phyloP scores from a whole-genome alignment of 768 basidiomycete genomes.

The Paxillus ammoniavirescens region DNA sequence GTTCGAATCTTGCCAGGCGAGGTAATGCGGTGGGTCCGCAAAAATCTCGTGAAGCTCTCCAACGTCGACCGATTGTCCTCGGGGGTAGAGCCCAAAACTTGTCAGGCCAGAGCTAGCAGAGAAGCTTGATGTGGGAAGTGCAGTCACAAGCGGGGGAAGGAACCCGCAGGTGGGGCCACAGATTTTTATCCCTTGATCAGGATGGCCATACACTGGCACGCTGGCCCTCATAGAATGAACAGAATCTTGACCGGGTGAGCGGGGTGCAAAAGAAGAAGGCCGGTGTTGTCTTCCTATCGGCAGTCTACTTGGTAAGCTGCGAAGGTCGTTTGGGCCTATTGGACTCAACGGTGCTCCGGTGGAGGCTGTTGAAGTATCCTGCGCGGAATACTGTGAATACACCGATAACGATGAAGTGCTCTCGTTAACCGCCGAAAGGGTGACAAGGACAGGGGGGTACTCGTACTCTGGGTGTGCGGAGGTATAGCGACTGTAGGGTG shows the following conservation, averaged over 20 bases:
- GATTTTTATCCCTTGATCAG: background rate
- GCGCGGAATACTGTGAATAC: conserved; percentile 7
- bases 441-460: background rate
- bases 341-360: background rate
- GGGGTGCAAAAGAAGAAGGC: background rate
- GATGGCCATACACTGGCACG: conserved; percentile 5
- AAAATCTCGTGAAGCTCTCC: conserved; percentile 2
- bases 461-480: background rate
- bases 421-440: background rate
- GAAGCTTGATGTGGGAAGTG: conserved; percentile 4
- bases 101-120: background rate
- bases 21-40: background rate
- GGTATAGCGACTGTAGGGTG: background rate
- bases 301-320: background rate
- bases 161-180: background rate
- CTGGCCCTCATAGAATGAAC: conserved; percentile 3
- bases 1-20: background rate
- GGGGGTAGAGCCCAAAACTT: conserved; percentile 8
- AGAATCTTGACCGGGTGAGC: background rate
- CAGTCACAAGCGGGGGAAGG: conserved; percentile 6
- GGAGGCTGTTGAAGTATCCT: background rate
- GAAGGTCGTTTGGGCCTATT: background rate
- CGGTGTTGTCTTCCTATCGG: background rate
- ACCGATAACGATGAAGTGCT: conserved; percentile 1
- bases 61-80: background rate